Evolutionary conservation across 148 eudicot species (phyloP), one percentile per base, ranked within the genome.

Genomic region (Bassia scoparia): DNA sequence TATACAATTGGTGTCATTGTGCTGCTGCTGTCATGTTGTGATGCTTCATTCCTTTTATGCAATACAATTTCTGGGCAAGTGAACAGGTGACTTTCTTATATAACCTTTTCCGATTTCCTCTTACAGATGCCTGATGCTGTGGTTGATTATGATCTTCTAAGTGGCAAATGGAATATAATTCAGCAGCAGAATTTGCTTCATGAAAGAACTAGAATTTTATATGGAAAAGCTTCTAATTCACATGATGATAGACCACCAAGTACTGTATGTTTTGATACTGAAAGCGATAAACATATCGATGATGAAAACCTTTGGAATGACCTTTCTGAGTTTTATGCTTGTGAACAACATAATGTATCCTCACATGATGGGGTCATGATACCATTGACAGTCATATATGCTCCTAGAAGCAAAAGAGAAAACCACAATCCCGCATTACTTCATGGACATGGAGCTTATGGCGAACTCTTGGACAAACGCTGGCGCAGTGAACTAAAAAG

Each of bases 71-170:
- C 34, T 43, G 58, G 60, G n/a, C n/a, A n/a, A n/a, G n/a, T n/a
- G n/a, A n/a, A n/a, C 33, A 17, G 23, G 38, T 27, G 6, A 61
- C 70, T 49, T 38, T 12, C 55, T 46, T 20, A 62, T 29, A 13
- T 23, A 24, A 38, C 41, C 53, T 46, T 61, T 9, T 24, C 18
- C 24, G n/a, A 33, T 24, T 63, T 34, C 53, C n/a, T 70, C 67
- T 78, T 74, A 29, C 84, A 94, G 97, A 94, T 94, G 98, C 98
- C 96, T 71, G 97, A 89, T 86, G 98, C 98, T 20, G 86, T 91
- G 46, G 91, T 91, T 55, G 96, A 94, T 75, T 94, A 91, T 83
- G 89, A 91, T 70, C 86, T 94, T 68, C 76, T 86, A 71, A 88
- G 75, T 67, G 91, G 90, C 61, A 89, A 84, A 56, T 94, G 98